Percentiles rank a stretch among this genome's conserved stretches.
Evolutionary conservation across 495 filamentous ascomycete genomes (phyloP).

Genomic region (Elasticomyces elasticus): DNA sequence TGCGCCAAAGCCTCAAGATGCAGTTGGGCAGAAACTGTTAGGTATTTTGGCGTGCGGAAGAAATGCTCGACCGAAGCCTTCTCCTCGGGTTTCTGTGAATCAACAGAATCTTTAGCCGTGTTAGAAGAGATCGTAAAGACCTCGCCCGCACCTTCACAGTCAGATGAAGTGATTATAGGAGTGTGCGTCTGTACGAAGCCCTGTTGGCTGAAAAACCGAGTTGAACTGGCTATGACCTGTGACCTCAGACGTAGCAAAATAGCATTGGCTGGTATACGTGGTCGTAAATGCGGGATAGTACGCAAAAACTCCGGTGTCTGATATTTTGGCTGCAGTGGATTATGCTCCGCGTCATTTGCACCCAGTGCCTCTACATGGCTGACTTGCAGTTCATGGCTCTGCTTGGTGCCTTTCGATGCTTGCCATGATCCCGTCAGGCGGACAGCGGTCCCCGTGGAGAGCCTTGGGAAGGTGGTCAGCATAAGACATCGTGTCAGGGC

Average conservation of each 20-base stretch:
- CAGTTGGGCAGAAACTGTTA: constrained; percentile 89
- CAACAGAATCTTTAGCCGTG: constrained; percentile 3
- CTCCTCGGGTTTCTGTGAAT: not conserved
- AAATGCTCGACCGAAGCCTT: constrained; percentile 41
- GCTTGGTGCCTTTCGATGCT: constrained; percentile 56
- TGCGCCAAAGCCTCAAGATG: constrained; percentile 90
- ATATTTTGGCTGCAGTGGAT: constrained; percentile 89
- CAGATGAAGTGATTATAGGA: constrained; percentile 90
- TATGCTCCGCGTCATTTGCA: constrained; percentile 70
- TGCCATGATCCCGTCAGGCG: constrained; percentile 71
- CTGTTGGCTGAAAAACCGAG: constrained; percentile 56
- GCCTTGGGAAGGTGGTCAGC: constrained; percentile 36
- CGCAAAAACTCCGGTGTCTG: constrained; percentile 83
- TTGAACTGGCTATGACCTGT: constrained; percentile 59
- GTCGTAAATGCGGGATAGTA: constrained; percentile 77
- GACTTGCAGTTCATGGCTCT: constrained; percentile 73
- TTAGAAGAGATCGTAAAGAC: constrained; percentile 66
- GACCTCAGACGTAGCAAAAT: constrained; percentile 77
- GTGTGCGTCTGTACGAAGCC: constrained; percentile 82
- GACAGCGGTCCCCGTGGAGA: constrained; percentile 72
- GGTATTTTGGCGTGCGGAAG: constrained; percentile 84
- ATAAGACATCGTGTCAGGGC: not conserved
- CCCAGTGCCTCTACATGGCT: constrained; percentile 61
- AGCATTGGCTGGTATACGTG: constrained; percentile 72
- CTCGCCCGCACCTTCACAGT: constrained; percentile 94